Evolutionary conservation across 306 rosid genomes (phyloP).

Genomic region (Leucaena leucocephala): DNA sequence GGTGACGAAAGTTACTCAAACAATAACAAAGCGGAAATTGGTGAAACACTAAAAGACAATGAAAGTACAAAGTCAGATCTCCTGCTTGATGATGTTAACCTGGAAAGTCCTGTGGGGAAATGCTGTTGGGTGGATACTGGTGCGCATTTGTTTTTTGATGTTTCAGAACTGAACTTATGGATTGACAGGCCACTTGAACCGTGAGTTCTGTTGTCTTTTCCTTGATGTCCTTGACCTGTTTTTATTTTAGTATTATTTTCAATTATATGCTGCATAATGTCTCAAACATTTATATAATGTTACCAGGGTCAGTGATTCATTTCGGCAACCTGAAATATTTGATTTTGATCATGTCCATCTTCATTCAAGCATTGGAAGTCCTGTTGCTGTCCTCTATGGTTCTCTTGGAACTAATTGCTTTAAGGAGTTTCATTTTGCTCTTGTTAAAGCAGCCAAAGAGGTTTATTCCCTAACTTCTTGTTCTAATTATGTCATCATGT

Average conservation of each 20-base stretch:
- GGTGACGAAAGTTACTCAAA: constrained; percentile 54
- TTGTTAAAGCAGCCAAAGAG: constrained; percentile 81
- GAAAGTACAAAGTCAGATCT: constrained; percentile 48
- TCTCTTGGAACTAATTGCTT: constrained; percentile 90
- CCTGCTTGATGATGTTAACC: constrained; percentile 52
- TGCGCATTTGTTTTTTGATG: constrained; percentile 61
- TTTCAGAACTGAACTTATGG: constrained; percentile 61
- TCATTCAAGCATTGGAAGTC: constrained; percentile 67
- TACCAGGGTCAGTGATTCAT: constrained; percentile 57
- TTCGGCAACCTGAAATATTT: constrained; percentile 76
- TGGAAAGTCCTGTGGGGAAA: constrained; percentile 57
- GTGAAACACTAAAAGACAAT: constrained; percentile 34
- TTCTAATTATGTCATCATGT: constrained; percentile 12
- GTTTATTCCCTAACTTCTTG: constrained; percentile 41
- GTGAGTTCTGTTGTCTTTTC: constrained; percentile 49
- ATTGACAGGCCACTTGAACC: constrained; percentile 45
- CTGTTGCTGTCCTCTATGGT: constrained; percentile 85
- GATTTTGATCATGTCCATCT: constrained; percentile 89
- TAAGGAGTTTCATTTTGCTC: constrained; percentile 72
- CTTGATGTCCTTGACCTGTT: not conserved
- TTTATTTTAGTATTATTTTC: not conserved
- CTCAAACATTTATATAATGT: constrained; percentile 25
- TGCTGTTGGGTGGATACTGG: constrained; percentile 97
- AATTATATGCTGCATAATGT: constrained; percentile 5
- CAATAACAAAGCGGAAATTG: constrained; percentile 36